A percentile compares a stretch with the other conserved stretches of the same genome.
Evolutionary conservation across 495 filamentous ascomycete species (phyloP).

Genomic region (Trichoderma virens): DNA sequence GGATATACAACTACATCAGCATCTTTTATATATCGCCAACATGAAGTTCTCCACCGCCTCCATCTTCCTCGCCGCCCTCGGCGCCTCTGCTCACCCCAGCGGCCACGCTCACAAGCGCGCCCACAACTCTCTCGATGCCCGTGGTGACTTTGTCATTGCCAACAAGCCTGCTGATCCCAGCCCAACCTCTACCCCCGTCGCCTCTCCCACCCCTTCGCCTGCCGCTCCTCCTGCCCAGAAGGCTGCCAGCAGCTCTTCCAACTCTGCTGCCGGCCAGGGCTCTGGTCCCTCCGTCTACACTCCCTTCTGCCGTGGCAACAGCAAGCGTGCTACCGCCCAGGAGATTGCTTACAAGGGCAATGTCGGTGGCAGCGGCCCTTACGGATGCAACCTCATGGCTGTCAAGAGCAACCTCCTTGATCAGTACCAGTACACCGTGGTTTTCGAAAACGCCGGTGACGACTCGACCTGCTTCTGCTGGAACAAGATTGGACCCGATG

Average conservation of each 20-base stretch:
- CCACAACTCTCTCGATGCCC: background rate
- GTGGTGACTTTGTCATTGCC: constrained; percentile 7
- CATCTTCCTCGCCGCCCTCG: constrained; percentile 1
- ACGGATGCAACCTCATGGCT: constrained; percentile 32
- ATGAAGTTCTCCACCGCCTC: constrained; percentile 11
- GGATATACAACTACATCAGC: constrained; percentile 5
- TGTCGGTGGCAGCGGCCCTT: constrained; percentile 21
- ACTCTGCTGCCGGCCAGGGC: background rate
- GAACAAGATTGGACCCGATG: constrained; percentile 32
- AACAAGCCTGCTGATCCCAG: background rate
- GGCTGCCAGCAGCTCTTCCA: background rate
- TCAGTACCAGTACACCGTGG: constrained; percentile 29
- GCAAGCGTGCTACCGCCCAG: constrained; percentile 29
- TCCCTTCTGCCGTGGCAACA: constrained; percentile 20
- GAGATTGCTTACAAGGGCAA: constrained; percentile 31
- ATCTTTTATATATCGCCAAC: background rate
- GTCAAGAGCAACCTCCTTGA: constrained; percentile 27
- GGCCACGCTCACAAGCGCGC: constrained; percentile 3
- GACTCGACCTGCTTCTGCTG: constrained; percentile 24
- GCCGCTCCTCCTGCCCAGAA: background rate
- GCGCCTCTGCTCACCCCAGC: constrained; percentile 13
- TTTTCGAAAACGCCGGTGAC: constrained; percentile 25
- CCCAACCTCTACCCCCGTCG: background rate
- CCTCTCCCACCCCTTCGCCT: background rate
- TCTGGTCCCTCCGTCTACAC: background rate